Base-by-base conservation (phyloP, 495 filamentous ascomycete species). In the Penicillium paradoxum region DNA sequence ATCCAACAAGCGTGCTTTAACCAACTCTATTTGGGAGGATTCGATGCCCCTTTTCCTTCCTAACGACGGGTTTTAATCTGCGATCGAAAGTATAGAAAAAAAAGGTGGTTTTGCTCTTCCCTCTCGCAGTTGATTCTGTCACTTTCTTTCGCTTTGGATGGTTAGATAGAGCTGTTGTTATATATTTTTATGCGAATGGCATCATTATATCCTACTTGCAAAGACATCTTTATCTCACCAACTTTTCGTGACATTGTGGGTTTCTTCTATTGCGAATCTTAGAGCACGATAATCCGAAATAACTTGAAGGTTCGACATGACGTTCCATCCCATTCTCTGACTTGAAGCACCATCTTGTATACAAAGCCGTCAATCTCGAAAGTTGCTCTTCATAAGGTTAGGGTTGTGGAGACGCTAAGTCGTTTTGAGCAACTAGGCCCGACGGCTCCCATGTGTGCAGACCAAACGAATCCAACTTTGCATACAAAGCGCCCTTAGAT, bases 11-110 rank as follows among this genome's bases (percentile, higher is more conserved):
- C 45, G 38, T 18, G 24, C 66, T 3, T 25, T 70, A 36, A 69
- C 65, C 7, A 59, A 72, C 22, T 61, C 57, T 1, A 60, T 68
- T 17, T 69, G 68, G 68, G 68, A 68, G 50, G 66, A 71, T 30
- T 66, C 64, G 0, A 72, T 70, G 67, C 63, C 67, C 6, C 19
- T 69, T 3, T 69, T 45, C 39, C 22, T 67, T 4, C 57, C 65
- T 2, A 64, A 63, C 13, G 40, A 51, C 18, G 7, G 46, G 21
- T 49, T 49, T 5, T 39, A 21, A 15, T 7, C 24, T 32, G 4
- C 18, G 10, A 6, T 30, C 27, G n/a, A 34, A 45, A 22, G 18
- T 37, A 34, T 18, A 14, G 9, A 25, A 0, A 29, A 9, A 3
- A 11, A 13, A 15, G n/a, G n/a, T 6, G 24, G 1, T 2, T 32